These are phyloP conservation scores for Poterioochromonas sp. DNA, from an alignment of 352 stramenopile genomes.

Conservation along the genomic window DNA sequence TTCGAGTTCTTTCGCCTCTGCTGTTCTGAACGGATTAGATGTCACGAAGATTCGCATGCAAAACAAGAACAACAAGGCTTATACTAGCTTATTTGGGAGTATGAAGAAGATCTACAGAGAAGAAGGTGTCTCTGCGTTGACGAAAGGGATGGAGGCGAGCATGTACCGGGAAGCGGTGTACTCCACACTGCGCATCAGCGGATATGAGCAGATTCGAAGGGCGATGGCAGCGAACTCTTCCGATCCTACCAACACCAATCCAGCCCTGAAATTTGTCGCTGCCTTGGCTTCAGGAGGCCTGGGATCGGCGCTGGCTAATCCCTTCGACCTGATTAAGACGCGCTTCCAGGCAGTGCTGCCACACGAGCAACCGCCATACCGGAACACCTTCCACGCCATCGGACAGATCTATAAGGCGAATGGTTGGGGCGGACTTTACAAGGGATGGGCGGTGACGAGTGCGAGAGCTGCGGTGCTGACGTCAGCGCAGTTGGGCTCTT, in stretches of 20 bases:
- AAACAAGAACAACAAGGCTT: background rate
- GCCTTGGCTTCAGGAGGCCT: constrained; percentile 40
- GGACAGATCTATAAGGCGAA: constrained; percentile 32
- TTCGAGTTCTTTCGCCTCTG: background rate
- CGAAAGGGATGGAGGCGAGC: constrained; percentile 35
- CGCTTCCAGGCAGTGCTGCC: constrained; percentile 36
- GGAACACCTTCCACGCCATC: constrained; percentile 34
- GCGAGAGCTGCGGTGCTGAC: constrained; percentile 39
- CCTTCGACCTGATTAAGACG: constrained; percentile 41
- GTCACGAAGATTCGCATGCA: constrained; percentile 3
- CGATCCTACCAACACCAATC: constrained; percentile 24
- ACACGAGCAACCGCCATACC: constrained; percentile 21
- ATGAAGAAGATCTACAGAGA: constrained; percentile 31
- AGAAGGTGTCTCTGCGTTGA: constrained; percentile 38
- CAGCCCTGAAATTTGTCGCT: constrained; percentile 41
- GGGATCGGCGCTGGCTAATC: constrained; percentile 41
- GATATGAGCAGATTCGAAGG: constrained; percentile 43
- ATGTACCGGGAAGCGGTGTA: constrained; percentile 40
- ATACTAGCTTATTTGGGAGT: background rate
- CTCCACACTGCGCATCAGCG: constrained; percentile 39
- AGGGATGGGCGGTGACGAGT: constrained; percentile 38
- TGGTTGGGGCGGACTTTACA: constrained; percentile 39
- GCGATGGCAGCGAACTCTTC: background rate
- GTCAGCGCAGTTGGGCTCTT: constrained; percentile 39
- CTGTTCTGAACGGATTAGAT: background rate